Evolutionary conservation across 2,329 filamentous ascomycete genomes (phyloP), one percentile per base, ranked within the genome.

Genomic region (Escovopsis sp.): DNA sequence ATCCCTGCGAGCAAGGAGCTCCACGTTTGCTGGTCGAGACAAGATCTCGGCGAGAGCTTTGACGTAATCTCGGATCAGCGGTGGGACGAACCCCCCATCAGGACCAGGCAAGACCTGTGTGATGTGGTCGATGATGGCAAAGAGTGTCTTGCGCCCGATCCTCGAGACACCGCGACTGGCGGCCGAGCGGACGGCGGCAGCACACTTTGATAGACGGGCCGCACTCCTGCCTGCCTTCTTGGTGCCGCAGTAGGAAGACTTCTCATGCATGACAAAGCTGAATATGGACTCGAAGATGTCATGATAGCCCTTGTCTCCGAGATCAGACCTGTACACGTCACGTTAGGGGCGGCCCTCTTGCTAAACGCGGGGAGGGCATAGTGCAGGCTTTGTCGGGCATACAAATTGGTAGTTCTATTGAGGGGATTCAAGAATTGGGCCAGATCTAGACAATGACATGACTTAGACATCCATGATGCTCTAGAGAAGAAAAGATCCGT

Each of bases 201-300:
- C 82, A 53, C 79, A 85, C 52, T 75, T 72, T 42, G 73, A 69
- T 10, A 98, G 68, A 26, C 82, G 74, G 3, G 67, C 60, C 10
- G 65, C 65, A 32, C 73, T 63, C 41, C 63, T 62, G 43, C 65
- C 70, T 47, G 66, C 63, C 42, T 69, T 71, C 48, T 67, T 71
- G 11, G 69, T 68, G 43, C 72, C 72, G 43, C 74, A 70, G 49
- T 75, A 82, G 15, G 62, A 57, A 9, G 77, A 67, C 55, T 85
- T 86, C 51, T 94, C 87, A 12, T 70, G 60, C 15, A 80, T 59
- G 1, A 73, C 73, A 55, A 72, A 80, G 42, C 73, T 71, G 55
- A 95, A 94, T 3, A 96, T 65, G 1, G 76, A 73, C 54, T 95
- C 86, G 52, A 85, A 85, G 36, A 95, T 77, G 45, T 75, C 73